Evolutionary conservation across 2,329 filamentous ascomycete species (phyloP).

Genomic region (Chrysoporthe cubensis): DNA sequence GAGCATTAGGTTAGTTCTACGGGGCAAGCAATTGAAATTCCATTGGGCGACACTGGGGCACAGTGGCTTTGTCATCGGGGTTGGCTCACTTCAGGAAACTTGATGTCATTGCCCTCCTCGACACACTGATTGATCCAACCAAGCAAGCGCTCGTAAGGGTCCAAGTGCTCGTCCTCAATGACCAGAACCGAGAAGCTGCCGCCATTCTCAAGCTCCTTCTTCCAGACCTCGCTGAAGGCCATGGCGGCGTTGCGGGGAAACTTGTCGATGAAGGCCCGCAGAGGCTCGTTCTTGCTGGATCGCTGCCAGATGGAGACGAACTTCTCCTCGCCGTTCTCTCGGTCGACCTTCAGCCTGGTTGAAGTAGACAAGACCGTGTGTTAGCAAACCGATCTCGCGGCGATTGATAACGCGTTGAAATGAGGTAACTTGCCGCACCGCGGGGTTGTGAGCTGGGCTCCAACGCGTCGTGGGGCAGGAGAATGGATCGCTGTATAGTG

Average conservation of each 20-base stretch:
- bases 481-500: background rate
- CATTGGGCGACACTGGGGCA: too few species aligned
- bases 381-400: background rate
- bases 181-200: constrained; percentile 7
- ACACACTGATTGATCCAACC: constrained; percentile 27
- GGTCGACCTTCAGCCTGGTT: constrained; percentile 20
- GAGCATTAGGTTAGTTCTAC: background rate
- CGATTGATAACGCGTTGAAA: background rate
- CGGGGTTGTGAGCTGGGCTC: too few species aligned
- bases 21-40: too few species aligned
- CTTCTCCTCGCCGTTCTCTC: constrained; percentile 20
- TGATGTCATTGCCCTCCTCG: constrained; percentile 28
- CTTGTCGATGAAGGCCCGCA: background rate
- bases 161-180: constrained; percentile 15
- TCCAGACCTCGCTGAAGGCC: constrained; percentile 23
- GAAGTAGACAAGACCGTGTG: background rate
- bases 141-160: constrained; percentile 20
- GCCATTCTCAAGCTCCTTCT: constrained; percentile 20
- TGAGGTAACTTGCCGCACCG: background rate
- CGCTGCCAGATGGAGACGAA: constrained; percentile 22
- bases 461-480: background rate
- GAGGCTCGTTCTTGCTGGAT: constrained; percentile 5
- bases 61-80: background rate
- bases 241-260: constrained; percentile 20
- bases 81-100: constrained; percentile 25